Evolutionary conservation across 805 yeast species (phyloP).

Genomic region (Zygosaccharomyces kombuchaensis): DNA sequence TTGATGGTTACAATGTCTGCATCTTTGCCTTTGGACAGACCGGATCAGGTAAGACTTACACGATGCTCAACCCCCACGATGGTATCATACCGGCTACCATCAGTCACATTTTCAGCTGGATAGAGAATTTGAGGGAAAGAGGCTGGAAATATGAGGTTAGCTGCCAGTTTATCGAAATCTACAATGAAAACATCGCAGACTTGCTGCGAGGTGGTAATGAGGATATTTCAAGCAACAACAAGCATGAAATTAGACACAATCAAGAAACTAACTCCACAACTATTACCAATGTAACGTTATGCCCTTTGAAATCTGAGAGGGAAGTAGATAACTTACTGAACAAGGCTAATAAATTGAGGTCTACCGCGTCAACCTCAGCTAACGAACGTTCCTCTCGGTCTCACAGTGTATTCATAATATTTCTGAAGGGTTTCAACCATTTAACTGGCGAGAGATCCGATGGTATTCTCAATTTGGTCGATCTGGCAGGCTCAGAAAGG

Average conservation of each 20-base stretch:
- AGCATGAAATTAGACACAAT: conserved; percentile 72
- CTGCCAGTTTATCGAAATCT: conserved; percentile 85
- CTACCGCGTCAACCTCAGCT: conserved; percentile 76
- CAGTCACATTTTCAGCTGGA: conserved; percentile 59
- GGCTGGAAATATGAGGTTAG: conserved; percentile 61
- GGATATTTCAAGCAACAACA: conserved; percentile 26
- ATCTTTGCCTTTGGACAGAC: conserved; percentile 98
- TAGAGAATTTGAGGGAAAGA: conserved; percentile 42
- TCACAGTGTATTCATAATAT: conserved; percentile 72
- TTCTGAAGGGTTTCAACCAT: conserved; percentile 50
- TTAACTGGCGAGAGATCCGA: conserved; percentile 44
- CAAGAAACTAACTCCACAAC: conserved; percentile 47
- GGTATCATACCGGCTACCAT: conserved; percentile 84
- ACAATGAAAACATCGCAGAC: conserved; percentile 78
- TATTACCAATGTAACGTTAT: conserved; percentile 54
- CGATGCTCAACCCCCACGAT: conserved; percentile 68
- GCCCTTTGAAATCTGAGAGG: conserved; percentile 42
- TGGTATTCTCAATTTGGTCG: conserved; percentile 77
- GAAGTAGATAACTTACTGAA: conserved; percentile 49
- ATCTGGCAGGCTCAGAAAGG: conserved; percentile 93
- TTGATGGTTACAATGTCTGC: conserved; percentile 89
- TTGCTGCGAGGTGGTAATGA: conserved; percentile 38
- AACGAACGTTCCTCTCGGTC: conserved; percentile 89
- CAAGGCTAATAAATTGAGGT: conserved; percentile 56
- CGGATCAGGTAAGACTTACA: conserved; percentile 89